Conservation (phyloP, 257 asterid genomes). For the Lithospermum erythrorhizon region DNA sequence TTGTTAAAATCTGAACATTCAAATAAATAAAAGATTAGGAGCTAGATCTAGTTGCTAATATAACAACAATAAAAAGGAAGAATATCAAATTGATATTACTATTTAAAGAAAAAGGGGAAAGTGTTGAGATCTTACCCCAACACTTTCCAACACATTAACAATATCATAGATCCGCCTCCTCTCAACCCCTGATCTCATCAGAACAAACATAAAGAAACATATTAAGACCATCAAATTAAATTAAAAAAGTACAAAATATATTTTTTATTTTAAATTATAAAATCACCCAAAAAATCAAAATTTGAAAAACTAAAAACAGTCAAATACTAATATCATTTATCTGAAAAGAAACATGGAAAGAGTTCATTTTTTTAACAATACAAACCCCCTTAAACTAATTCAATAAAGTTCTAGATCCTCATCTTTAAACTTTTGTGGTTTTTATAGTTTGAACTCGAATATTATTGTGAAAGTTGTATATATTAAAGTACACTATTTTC, state of each 20-base stretch:
- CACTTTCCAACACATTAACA: constrained; percentile 86
- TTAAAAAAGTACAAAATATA: not conserved
- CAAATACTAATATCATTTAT: too few relatives aligned
- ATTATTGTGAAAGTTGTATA: too few relatives aligned
- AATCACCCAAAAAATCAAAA: not conserved
- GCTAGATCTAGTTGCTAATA: not conserved
- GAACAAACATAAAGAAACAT: not conserved
- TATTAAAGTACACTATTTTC: too few relatives aligned
- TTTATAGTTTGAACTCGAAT: too few relatives aligned
- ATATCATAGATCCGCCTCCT: constrained; percentile 98
- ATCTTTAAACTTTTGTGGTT: too few relatives aligned
- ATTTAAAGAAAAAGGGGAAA: not conserved
- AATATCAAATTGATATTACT: too few relatives aligned
- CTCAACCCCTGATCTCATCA: constrained; percentile 53
- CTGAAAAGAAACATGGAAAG: not conserved
- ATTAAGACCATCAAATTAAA: not conserved
- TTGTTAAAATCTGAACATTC: constrained; percentile 53
- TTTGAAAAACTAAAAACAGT: not conserved
- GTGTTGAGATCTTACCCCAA: constrained; percentile 58
- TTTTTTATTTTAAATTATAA: not conserved
- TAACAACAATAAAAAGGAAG: too few relatives aligned
- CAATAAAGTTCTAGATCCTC: too few relatives aligned
- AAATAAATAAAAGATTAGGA: not conserved
- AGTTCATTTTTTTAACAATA: too few relatives aligned
- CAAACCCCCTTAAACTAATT: too few relatives aligned